These are phyloP conservation scores for Lactifluus volemus DNA, from an alignment of 768 basidiomycete species.

Conservation along the genomic window DNA sequence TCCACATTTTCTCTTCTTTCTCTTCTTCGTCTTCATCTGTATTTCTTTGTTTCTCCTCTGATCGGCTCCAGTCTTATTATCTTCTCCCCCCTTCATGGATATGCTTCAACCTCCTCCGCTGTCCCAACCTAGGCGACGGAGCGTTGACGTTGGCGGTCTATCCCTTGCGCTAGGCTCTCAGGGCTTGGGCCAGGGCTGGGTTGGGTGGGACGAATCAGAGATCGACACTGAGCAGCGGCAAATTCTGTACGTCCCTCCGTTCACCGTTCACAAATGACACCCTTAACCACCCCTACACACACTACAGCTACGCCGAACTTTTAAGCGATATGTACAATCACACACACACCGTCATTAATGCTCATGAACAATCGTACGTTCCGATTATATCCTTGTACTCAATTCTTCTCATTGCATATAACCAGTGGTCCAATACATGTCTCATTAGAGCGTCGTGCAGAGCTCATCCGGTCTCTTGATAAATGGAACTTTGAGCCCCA, in stretches of 20 bases:
- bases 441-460: slow-evolving; percentile 42
- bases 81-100: slow-evolving; percentile 5
- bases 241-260: slow-evolving; percentile 36
- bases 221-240: slow-evolving; percentile 35
- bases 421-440: slow-evolving; percentile 23
- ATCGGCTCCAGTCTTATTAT: neutral
- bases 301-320: slow-evolving; percentile 62
- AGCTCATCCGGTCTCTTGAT: slow-evolving; percentile 60
- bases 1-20: no score
- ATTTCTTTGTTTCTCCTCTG: neutral
- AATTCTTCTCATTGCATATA: neutral
- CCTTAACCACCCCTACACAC: neutral
- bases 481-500: slow-evolving; percentile 91
- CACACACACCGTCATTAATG: slow-evolving; percentile 64
- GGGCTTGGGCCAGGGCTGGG: slow-evolving; percentile 65
- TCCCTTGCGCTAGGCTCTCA: slow-evolving; percentile 62
- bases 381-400: neutral
- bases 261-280: neutral
- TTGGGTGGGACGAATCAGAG: slow-evolving; percentile 36
- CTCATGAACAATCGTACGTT: slow-evolving; percentile 35
- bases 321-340: slow-evolving; percentile 80
- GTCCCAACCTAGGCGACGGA: slow-evolving; percentile 43
- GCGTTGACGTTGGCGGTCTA: slow-evolving; percentile 86
- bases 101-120: slow-evolving; percentile 6
- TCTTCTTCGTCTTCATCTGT: neutral